Conservation (phyloP, 352 stramenopile genomes). For the Aphanomyces stellatus region DNA sequence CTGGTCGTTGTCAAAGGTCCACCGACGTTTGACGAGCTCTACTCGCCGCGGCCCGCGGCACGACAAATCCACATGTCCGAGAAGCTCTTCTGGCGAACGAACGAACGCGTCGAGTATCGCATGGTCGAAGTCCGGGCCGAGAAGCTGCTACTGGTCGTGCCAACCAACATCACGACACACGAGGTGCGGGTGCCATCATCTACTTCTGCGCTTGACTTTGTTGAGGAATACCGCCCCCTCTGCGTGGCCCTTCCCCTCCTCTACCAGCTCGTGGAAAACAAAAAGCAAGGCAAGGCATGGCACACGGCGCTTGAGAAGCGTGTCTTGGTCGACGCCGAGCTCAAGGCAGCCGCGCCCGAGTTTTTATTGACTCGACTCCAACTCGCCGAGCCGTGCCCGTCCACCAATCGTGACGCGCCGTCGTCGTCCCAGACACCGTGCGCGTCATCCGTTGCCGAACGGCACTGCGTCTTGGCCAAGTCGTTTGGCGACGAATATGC, state of each 20-base stretch:
- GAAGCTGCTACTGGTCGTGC: not conserved
- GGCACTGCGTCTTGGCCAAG: not conserved
- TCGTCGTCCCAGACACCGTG: not conserved
- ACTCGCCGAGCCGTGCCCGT: not conserved
- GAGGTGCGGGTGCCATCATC: not conserved
- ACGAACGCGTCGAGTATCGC: not conserved
- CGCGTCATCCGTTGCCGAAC: not conserved
- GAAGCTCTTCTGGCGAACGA: not conserved
- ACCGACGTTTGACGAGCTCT: not conserved
- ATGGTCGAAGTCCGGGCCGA: not conserved
- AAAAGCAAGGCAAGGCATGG: not conserved
- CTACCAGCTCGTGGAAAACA: not conserved
- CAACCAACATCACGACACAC: not conserved
- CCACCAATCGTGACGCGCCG: no score
- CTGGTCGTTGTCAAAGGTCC: not conserved
- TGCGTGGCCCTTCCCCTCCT: not conserved
- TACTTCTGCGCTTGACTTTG: no score
- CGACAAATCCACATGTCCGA: not conserved
- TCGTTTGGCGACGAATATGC: constrained; percentile 5
- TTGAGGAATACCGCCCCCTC: not conserved
- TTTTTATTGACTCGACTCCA: not conserved
- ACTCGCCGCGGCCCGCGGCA: not conserved
- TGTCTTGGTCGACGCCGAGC: not conserved
- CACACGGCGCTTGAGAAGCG: not conserved
- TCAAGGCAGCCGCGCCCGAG: not conserved